These are phyloP conservation scores for Leishmania major DNA, from an alignment of 208 protist species.

Conservation along the genomic window DNA sequence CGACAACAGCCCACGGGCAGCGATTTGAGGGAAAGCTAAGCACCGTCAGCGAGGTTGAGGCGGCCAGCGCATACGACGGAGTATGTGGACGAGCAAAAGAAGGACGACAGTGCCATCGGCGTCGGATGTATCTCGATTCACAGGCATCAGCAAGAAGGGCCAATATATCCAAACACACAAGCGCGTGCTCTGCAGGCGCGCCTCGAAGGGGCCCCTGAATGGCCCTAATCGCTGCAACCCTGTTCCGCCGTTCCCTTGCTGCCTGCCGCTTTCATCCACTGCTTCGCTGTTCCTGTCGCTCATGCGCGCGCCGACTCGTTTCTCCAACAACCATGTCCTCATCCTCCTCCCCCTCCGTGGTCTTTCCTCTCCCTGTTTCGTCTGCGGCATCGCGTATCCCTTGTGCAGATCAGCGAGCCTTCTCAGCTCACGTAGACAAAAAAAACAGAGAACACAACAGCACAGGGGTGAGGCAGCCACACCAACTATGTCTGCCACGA, in stretches of 20 bases:
- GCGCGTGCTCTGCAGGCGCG: background rate
- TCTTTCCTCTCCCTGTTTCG: background rate
- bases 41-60: background rate
- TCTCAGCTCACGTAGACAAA: background rate
- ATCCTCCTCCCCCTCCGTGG: background rate
- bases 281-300: background rate
- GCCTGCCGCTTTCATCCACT: background rate
- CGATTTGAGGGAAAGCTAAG: background rate
- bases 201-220: background rate
- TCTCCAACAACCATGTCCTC: background rate
- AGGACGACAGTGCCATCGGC: background rate
- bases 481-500: slow-evolving; percentile 36
- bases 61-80: background rate
- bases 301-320: background rate
- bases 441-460: background rate
- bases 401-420: background rate
- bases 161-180: background rate
- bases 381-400: background rate
- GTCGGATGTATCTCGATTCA: background rate
- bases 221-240: background rate
- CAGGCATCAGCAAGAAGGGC: background rate
- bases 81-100: background rate
- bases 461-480: background rate
- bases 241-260: background rate
- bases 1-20: background rate